Conservation (phyloP, 441 rosid species). For the Aquilaria agallochum region DNA sequence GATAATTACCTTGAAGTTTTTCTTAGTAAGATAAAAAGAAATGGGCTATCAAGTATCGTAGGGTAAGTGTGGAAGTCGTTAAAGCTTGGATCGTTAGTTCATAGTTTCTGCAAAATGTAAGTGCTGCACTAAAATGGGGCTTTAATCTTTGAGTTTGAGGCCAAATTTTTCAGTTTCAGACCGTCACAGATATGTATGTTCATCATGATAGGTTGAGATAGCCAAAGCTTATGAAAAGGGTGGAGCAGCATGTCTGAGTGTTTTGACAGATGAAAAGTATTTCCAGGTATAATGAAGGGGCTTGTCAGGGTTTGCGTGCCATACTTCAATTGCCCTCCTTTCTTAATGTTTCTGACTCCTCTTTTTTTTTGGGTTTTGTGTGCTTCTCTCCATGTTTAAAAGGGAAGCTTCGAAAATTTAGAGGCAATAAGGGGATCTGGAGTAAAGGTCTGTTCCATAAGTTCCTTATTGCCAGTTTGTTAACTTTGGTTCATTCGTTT, state of each 20-base stretch:
- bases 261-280: slow-evolving; percentile 85
- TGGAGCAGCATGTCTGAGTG: slow-evolving; percentile 97
- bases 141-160: no score
- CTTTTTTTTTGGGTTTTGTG: neutral
- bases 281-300: slow-evolving; percentile 49
- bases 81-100: no score
- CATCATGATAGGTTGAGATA: slow-evolving; percentile 62
- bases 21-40: no score
- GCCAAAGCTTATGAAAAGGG: slow-evolving; percentile 88
- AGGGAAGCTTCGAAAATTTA: slow-evolving; percentile 97
- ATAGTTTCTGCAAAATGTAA: no score
- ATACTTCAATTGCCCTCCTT: slow-evolving; percentile 3
- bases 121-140: no score
- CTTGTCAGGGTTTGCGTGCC: neutral
- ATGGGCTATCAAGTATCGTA: no score
- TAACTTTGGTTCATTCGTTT: slow-evolving; percentile 2
- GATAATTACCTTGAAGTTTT: no score
- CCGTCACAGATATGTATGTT: slow-evolving; percentile 6
- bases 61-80: no score
- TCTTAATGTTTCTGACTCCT: slow-evolving; percentile 7
- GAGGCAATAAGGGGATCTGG: slow-evolving; percentile 80
- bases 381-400: neutral
- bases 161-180: no score
- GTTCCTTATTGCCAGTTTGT: slow-evolving; percentile 12
- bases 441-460: slow-evolving; percentile 51